These are phyloP conservation scores for Cryptosporidium muris DNA, from an alignment of 169 alveolate species.

Conservation along the genomic window DNA sequence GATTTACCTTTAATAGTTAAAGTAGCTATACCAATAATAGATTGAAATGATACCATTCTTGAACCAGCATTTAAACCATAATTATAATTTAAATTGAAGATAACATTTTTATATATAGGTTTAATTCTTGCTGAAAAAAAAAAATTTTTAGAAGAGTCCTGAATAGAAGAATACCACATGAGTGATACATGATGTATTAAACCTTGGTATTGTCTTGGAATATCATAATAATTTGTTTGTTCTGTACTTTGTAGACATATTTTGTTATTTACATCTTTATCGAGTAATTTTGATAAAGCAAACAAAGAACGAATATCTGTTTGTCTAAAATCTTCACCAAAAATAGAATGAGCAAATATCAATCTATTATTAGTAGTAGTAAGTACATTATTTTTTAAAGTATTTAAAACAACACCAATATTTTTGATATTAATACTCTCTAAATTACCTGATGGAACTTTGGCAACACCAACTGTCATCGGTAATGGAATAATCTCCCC, in stretches of 20 bases:
- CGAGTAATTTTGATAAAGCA: neutral
- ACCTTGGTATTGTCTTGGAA: too few relatives aligned
- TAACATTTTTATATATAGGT: conserved; percentile 3
- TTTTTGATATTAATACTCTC: too few relatives aligned
- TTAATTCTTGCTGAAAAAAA: conserved; percentile 1
- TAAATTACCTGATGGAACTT: too few relatives aligned
- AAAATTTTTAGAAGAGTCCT: neutral
- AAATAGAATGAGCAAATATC: conserved; percentile 6
- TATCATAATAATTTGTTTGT: too few relatives aligned
- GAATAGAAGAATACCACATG: too few relatives aligned
- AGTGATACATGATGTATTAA: conserved; percentile 15
- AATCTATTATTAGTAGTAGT: neutral
- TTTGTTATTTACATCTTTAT: too few relatives aligned
- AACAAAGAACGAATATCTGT: conserved; percentile 55
- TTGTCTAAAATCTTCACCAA: neutral
- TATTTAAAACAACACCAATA: too few relatives aligned
- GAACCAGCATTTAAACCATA: neutral
- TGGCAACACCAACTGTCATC: too few relatives aligned
- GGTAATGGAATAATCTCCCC: too few relatives aligned
- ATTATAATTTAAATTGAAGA: conserved; percentile 19
- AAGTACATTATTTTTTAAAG: too few relatives aligned
- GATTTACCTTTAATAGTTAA: conserved; percentile 21
- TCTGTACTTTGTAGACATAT: too few relatives aligned
- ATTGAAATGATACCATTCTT: too few relatives aligned
- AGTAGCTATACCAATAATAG: conserved; percentile 23